These are phyloP conservation scores for Candida lessepsii DNA, from an alignment of 805 yeast genomes.

Conservation along the genomic window DNA sequence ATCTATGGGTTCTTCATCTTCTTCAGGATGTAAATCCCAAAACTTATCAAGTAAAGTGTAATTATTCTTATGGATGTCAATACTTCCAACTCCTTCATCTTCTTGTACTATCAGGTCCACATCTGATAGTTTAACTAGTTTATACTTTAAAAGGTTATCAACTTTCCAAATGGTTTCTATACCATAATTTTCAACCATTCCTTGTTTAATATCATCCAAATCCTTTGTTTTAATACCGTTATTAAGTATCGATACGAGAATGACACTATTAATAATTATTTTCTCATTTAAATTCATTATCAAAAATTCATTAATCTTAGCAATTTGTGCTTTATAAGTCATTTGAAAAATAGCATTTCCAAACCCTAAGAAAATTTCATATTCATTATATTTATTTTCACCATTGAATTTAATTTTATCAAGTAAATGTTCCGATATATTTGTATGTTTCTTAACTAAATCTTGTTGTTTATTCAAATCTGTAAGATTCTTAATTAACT, in stretches of 20 bases:
- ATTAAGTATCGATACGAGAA: constrained; percentile 59
- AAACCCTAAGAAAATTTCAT: constrained; percentile 52
- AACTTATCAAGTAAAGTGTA: constrained; percentile 40
- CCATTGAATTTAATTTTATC: constrained; percentile 35
- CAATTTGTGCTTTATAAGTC: constrained; percentile 34
- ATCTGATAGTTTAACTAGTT: constrained; percentile 41
- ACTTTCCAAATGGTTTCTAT: constrained; percentile 47
- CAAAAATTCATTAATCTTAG: constrained; percentile 38
- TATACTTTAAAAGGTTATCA: constrained; percentile 47
- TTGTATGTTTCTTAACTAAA: constrained; percentile 69
- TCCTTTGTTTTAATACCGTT: constrained; percentile 71
- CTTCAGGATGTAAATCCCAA: constrained; percentile 51
- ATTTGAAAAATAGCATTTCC: constrained; percentile 66
- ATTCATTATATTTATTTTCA: constrained; percentile 25
- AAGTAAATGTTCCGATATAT: constrained; percentile 65
- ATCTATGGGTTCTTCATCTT: constrained; percentile 15
- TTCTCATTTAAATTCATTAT: constrained; percentile 32
- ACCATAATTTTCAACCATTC: constrained; percentile 66
- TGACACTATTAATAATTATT: constrained; percentile 51
- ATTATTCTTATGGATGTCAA: constrained; percentile 29
- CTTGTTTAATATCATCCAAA: constrained; percentile 51
- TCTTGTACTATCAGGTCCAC: constrained; percentile 19
- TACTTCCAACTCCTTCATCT: constrained; percentile 34
- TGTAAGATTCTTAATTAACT: constrained; percentile 69
- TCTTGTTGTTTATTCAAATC: constrained; percentile 66